Evolutionary conservation across 2,329 filamentous ascomycete species (phyloP), one percentile per base, ranked within the genome.

Genomic region (Colletotrichum musae): DNA sequence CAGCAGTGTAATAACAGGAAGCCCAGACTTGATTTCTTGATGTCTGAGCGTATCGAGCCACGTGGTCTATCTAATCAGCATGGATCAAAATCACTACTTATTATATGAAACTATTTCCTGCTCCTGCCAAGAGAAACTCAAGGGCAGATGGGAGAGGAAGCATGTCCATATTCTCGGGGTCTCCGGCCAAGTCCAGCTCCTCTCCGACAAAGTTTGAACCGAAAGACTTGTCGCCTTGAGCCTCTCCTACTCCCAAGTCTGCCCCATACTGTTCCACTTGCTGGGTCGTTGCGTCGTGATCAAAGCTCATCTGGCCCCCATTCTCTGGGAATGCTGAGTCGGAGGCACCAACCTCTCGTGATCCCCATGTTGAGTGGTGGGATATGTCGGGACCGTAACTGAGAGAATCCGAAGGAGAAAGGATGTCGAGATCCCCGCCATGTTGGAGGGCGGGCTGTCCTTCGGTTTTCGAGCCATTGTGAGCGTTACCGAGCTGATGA

Each of bases 51-150:
- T 43, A 12, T 43, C 41, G 13, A n/a, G 41, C 41, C 15, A 43
- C 5, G 32, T 6, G 10, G 10, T 36, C 18, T 36, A 6, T 6
- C 41, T 43, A n/a, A 26, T 21, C 16, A 58, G n/a, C 21, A 45
- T 16, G n/a, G 32, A 32, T 45, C 54, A 12, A 10, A 36, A 12
- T 54, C 12, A 54, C 18, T 54, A 53, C 9, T 50, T 12, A 21
- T 24, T 50, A 21, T 18, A 50, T 50, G 24, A 68, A 72, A 16
- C 59, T 56, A 15, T 53, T 58, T 0, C 63, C 68, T 7, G 78
- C 74, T 0, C 77, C 77, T 7, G 77, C 77, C n/a, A 79, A 63
- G 26, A 79, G 69, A 21, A 77, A 74, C 45, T 79, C 77, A 32
- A 79, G 58, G 13, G 77, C 75, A 12, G 75, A 77, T 12, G 77